A percentile compares a stretch with the other conserved stretches of the same genome.
Evolutionary conservation across 1,139 yeast species (phyloP).

Genomic region (Pichia sp.): DNA sequence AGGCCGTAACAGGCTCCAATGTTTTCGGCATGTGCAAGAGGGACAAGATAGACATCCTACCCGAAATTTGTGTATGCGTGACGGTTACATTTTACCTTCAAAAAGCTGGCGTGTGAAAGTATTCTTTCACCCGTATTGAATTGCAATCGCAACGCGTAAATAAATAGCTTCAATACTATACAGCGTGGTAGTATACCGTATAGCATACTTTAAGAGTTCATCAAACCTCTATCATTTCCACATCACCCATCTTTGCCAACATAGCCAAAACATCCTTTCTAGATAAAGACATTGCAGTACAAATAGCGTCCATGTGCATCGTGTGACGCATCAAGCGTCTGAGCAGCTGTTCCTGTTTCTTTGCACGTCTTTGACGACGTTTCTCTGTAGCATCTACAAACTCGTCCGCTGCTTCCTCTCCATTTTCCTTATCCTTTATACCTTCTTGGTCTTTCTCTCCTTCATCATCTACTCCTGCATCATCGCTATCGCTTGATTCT

Average conservation of each 20-base stretch:
- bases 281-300: constrained; percentile 13
- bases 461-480: constrained; percentile 14
- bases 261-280: constrained; percentile 8
- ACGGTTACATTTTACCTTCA: too few relatives aligned
- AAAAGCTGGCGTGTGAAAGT: too few relatives aligned
- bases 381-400: constrained; percentile 14
- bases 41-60: too few relatives aligned
- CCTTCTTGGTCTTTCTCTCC: constrained; percentile 4
- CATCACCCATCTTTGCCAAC: constrained; percentile 13
- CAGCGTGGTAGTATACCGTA: too few relatives aligned
- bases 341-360: constrained; percentile 33
- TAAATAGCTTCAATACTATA: too few relatives aligned
- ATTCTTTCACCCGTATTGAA: too few relatives aligned
- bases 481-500: constrained; percentile 13
- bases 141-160: too few relatives aligned
- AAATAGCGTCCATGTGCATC: constrained; percentile 15
- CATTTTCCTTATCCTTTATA: constrained; percentile 2
- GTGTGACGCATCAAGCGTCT: constrained; percentile 31
- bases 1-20: too few relatives aligned
- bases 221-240: constrained; percentile 11
- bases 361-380: constrained; percentile 21
- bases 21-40: too few relatives aligned
- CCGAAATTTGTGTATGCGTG: too few relatives aligned
- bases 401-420: constrained; percentile 6
- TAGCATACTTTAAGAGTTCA: too few relatives aligned